Conservation (phyloP, 192 early-diverging fungal species). For the Dimargaris verticillata region DNA sequence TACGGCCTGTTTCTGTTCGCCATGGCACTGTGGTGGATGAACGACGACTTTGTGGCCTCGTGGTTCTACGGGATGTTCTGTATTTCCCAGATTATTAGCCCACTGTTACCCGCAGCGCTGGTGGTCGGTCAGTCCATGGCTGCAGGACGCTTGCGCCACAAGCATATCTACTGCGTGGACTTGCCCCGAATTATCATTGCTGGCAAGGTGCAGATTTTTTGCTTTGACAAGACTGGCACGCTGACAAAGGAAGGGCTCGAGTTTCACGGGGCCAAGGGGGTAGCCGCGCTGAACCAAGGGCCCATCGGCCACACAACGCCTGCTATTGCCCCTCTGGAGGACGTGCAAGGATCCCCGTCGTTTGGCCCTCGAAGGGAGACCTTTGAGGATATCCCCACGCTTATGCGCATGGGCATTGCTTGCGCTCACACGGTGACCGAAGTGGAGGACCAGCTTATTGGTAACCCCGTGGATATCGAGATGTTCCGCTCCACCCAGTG, state of each 20-base stretch:
- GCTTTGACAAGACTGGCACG: slow-evolving; percentile 48
- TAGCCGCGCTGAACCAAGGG: slow-evolving; percentile 5
- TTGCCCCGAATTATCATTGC: slow-evolving; percentile 36
- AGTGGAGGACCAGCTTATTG: slow-evolving; percentile 23
- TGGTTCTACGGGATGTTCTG: slow-evolving; percentile 45
- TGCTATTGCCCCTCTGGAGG: no score
- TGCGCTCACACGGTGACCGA: slow-evolving; percentile 27
- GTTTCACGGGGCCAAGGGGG: slow-evolving; percentile 24
- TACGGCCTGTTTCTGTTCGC: slow-evolving; percentile 30
- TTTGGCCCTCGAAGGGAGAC: not conserved
- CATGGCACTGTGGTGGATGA: slow-evolving; percentile 19
- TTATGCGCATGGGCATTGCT: slow-evolving; percentile 10
- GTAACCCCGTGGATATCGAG: slow-evolving; percentile 33
- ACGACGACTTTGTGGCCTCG: slow-evolving; percentile 20
- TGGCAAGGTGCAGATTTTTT: slow-evolving; percentile 42
- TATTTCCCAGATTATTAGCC: slow-evolving; percentile 37
- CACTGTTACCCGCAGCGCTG: slow-evolving; percentile 35
- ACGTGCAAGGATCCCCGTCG: not conserved
- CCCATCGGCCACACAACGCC: not conserved
- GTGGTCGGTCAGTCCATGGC: slow-evolving; percentile 39
- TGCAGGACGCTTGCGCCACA: slow-evolving; percentile 28
- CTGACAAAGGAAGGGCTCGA: slow-evolving; percentile 45
- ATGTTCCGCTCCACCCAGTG: slow-evolving; percentile 29
- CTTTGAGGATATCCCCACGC: not conserved
- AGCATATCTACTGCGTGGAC: slow-evolving; percentile 39